phyloP scores from a whole-genome alignment of 163 green algal genomes.

The Volvox carteri region DNA sequence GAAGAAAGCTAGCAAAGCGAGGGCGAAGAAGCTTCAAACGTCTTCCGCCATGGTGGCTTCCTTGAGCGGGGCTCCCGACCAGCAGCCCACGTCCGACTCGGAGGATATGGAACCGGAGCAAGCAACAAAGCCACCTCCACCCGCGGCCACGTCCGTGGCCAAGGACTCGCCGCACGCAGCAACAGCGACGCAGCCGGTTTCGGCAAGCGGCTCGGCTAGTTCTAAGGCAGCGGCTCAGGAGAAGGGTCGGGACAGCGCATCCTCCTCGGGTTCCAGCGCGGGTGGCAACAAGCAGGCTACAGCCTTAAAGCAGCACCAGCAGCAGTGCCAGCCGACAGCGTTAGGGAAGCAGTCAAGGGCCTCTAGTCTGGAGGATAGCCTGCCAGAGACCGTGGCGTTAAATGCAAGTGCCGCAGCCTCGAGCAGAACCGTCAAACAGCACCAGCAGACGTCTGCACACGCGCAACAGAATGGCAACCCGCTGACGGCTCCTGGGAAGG shows the following conservation, averaged over 20 bases:
- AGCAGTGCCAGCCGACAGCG: background rate
- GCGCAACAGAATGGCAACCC: constrained; percentile 36
- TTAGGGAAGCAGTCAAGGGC: constrained; percentile 27
- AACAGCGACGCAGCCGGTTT: background rate
- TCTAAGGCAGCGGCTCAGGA: constrained; percentile 15
- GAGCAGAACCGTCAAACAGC: constrained; percentile 13
- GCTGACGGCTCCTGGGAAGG: background rate
- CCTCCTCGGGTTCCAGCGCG: background rate
- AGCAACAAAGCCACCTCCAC: background rate
- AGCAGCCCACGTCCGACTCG: constrained; percentile 23
- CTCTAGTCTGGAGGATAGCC: constrained; percentile 26
- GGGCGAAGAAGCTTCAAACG: constrained; percentile 33
- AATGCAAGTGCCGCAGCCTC: background rate
- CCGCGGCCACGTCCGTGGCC: background rate
- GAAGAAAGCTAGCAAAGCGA: constrained; percentile 53
- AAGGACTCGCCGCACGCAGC: background rate
- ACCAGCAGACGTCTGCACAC: background rate
- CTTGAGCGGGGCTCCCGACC: background rate
- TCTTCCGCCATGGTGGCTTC: background rate
- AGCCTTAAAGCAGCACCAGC: constrained; percentile 12
- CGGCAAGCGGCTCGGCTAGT: background rate
- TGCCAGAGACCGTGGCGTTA: constrained; percentile 7
- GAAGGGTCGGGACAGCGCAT: constrained; percentile 2
- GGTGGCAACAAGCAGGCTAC: constrained; percentile 15
- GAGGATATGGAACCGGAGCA: constrained; percentile 22